phyloP scores from a whole-genome alignment of 1,284 basidiomycete genomes.

The Calocybe gambosa region DNA sequence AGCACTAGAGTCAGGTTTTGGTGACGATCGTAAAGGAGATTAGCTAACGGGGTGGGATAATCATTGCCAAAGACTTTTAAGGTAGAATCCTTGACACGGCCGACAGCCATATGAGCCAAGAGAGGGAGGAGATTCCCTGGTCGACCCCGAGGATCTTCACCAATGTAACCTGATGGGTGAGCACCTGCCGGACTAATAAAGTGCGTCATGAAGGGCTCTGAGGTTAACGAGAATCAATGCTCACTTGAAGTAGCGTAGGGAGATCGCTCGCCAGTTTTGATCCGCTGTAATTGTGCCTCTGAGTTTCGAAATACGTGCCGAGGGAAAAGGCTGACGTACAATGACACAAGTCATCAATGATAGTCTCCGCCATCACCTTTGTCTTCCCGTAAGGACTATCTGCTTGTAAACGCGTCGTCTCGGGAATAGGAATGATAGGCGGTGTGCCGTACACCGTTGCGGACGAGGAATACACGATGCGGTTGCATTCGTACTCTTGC shows the following conservation, averaged over 20 bases:
- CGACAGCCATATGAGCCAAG: conserved; percentile 93
- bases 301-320: neutral
- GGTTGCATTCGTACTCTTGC: conserved; percentile 76
- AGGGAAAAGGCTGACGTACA: conserved; percentile 38
- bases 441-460: conserved; percentile 99
- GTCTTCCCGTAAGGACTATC: conserved; percentile 95
- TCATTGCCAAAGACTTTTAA: conserved; percentile 97
- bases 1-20: conserved; percentile 11
- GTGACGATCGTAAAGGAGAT: neutral
- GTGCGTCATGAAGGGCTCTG: neutral
- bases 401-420: conserved; percentile 83
- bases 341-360: conserved; percentile 86
- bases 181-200: conserved; percentile 85
- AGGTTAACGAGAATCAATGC: conserved; percentile 18
- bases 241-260: conserved; percentile 96
- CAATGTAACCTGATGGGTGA: conserved; percentile 92
- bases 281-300: conserved; percentile 47
- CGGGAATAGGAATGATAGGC: conserved; percentile 89
- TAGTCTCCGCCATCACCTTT: conserved; percentile 91
- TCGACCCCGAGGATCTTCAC: conserved; percentile 93
- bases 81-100: conserved; percentile 75
- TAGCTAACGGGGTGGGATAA: conserved; percentile 84
- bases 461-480: conserved; percentile 95
- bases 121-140: conserved; percentile 95
- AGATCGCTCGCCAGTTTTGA: conserved; percentile 72